These are phyloP conservation scores for Xerocomellus chrysenteron DNA, from an alignment of 768 basidiomycete genomes.

Conservation along the genomic window DNA sequence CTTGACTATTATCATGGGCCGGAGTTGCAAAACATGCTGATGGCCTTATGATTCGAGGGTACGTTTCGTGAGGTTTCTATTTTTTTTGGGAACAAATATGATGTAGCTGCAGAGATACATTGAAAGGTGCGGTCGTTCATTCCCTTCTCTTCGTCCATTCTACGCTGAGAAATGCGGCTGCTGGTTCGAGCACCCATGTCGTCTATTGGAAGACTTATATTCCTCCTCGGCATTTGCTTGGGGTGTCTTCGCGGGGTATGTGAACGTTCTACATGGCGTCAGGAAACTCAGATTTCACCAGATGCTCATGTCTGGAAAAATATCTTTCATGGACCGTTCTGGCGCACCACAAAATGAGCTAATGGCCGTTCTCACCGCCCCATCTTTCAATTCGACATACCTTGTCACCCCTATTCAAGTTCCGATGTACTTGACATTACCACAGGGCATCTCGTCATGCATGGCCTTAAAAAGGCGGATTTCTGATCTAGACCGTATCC, in stretches of 20 bases:
- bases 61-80: too few species aligned
- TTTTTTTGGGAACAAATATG: conserved; percentile 25
- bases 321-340: conserved; percentile 29
- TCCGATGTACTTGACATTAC: conserved; percentile 25
- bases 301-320: conserved; percentile 21
- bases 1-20: too few species aligned
- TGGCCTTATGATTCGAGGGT: too few species aligned
- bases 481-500: conserved; percentile 37
- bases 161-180: conserved; percentile 5
- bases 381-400: conserved; percentile 12
- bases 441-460: conserved; percentile 18
- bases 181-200: conserved; percentile 12
- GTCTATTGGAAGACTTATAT: conserved; percentile 44
- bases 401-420: conserved; percentile 35
- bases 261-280: neutral
- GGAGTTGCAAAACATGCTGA: too few species aligned
- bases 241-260: conserved; percentile 24
- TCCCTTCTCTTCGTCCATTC: conserved; percentile 37
- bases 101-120: too few species aligned
- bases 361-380: conserved; percentile 12
- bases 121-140: too few species aligned
- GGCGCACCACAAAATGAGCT: conserved; percentile 25
- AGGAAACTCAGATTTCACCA: conserved; percentile 4
- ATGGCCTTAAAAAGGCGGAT: conserved; percentile 22
- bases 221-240: conserved; percentile 38